Base-by-base conservation (phyloP, 148 eudicot genomes). In the Chenopodium album region DNA sequence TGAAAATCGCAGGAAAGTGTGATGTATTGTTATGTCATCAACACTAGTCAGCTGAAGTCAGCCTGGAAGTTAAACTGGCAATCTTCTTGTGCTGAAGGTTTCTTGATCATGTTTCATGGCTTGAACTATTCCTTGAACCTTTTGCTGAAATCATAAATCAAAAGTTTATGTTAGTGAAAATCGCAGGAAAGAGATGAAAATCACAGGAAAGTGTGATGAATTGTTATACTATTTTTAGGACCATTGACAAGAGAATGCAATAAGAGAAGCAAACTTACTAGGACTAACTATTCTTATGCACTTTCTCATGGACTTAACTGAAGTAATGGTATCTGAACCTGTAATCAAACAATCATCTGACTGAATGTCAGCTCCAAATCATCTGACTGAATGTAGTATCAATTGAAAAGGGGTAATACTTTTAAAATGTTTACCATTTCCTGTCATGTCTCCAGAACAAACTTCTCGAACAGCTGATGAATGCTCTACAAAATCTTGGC, bases 201-300 rank as follows among this genome's bases (percentile, higher is more conserved):
- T 28, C 29, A 28, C 29, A 28, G 29, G 29, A 28, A 28, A 28
- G 29, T 28, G 29, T 28, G 29, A 28, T 28, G 29, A 28, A 28
- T 28, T 28, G 29, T 28, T 28, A 28, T 28, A 28, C 0, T 28
- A 65, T 14, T 52, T 6, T 62, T 52, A 46, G 9, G 22, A 47
- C 26, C 34, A 34, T 67, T 71, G 19, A 63, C 37, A 76, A 41
- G 32, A 59, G 66, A 32, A 44, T 79, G 23, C 41, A 19, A 65
- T n/a, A 48, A 28, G 79, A 46, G 71, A 78, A 46, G 52, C 56
- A 75, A 13, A 83, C 66, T 90, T 88, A 93, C 98, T 89, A 19
- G 99, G 99, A 84, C 98, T 95, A 41, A 88, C 72, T 11, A 95
- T 85, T 81, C 78, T 86, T 64, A 92, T 87, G 81, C 93, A 85